phyloP scores from a whole-genome alignment of 495 filamentous ascomycete genomes.

The Barbatosphaeria neglecta region DNA sequence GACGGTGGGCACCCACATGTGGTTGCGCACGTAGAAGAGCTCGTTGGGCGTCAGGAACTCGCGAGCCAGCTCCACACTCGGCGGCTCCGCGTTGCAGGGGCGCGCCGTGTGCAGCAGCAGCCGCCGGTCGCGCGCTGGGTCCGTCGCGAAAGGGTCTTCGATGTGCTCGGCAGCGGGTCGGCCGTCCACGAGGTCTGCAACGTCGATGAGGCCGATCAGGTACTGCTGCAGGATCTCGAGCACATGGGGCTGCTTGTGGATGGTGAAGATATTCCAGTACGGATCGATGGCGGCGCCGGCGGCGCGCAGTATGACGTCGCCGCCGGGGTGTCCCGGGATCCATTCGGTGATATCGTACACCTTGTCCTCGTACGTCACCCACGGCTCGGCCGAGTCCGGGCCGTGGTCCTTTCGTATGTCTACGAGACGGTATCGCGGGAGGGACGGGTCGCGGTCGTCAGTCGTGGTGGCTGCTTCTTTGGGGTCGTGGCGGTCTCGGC shows the following conservation, averaged over 20 bases:
- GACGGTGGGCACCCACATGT: constrained; percentile 49
- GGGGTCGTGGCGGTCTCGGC: background rate
- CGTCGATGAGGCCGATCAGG: constrained; percentile 40
- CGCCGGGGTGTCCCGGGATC: constrained; percentile 46
- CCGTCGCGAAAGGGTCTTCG: constrained; percentile 43
- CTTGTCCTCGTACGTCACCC: constrained; percentile 39
- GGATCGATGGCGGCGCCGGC: constrained; percentile 45
- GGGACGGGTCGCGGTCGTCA: constrained; percentile 19
- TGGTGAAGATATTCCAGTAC: constrained; percentile 53
- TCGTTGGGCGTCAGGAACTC: constrained; percentile 41
- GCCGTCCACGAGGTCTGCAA: constrained; percentile 39
- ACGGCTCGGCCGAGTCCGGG: constrained; percentile 29
- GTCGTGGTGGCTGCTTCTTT: constrained; percentile 1
- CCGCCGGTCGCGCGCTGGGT: constrained; percentile 37
- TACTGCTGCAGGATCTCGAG: constrained; percentile 45
- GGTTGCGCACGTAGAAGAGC: constrained; percentile 51
- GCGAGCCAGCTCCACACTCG: constrained; percentile 27
- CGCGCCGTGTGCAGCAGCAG: constrained; percentile 34
- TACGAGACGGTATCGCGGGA: constrained; percentile 33
- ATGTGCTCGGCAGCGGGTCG: constrained; percentile 28
- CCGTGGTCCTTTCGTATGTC: constrained; percentile 39
- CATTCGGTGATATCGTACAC: constrained; percentile 53
- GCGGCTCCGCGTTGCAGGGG: constrained; percentile 48
- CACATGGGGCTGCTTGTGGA: constrained; percentile 46
- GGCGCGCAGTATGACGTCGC: constrained; percentile 48